Evolutionary conservation across 2,329 filamentous ascomycete species (phyloP), one percentile per base, ranked within the genome.

Genomic region (Ophiostoma quercus): DNA sequence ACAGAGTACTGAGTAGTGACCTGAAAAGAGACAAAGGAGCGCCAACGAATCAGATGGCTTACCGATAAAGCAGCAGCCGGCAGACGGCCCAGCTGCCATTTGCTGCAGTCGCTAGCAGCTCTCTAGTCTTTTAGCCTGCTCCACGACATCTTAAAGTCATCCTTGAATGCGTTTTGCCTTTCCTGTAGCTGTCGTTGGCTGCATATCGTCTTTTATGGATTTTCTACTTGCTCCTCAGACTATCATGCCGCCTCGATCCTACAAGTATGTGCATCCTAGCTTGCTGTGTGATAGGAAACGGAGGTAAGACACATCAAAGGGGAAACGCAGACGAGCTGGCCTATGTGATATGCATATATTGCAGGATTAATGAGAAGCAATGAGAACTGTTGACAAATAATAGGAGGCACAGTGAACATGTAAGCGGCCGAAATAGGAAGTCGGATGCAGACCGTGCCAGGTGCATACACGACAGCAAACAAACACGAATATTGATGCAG

Each of bases 1-100:
- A n/a, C 25, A 29, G n/a, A 65, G 25, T 29, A 29, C 1, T 29
- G 25, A 29, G 25, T 29, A 29, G 25, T 29, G 25, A 29, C 25
- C 25, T 29, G 25, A 29, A 29, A 39, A 65, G 16, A 22, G 47
- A 54, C 19, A 22, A 7, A 54, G 41, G 54, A 60, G 22, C 25
- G 32, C 3, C 25, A 19, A 32, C n/a, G 16, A n/a, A 69, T 69
- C 68, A 69, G 68, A n/a, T 9, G 3, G 43, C 68, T 69, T 69
- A 16, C 68, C 68, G 63, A 67, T 14, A 54, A 54, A 25, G 4
- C 22, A 16, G 57, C 57, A 62, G 9, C 16, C 51, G 51, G 25
- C 25, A 16, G 57, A 62, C 57, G 57, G 57, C 4, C 25, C 57
- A 32, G 25, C 57, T 62, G 22, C 57, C 25, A 62, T 62, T 57